These are phyloP conservation scores for Scenedesmus sp. DNA, from an alignment of 163 green algal genomes.

Conservation along the genomic window DNA sequence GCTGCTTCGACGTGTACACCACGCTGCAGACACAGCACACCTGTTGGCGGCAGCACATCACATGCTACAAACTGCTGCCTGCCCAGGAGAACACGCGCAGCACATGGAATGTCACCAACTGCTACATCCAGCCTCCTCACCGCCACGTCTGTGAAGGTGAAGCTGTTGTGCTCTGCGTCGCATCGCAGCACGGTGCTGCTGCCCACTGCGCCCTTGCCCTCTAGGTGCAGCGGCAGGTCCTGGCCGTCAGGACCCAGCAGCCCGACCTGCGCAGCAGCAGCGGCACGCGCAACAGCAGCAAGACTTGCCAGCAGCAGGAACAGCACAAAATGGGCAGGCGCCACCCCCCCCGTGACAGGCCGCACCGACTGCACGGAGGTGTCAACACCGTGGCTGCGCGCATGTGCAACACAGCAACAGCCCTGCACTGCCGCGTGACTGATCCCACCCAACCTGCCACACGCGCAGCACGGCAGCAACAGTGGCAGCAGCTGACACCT, in stretches of 20 bases:
- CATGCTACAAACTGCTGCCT: no score
- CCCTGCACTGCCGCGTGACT: no score
- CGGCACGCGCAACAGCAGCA: background rate
- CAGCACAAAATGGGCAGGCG: background rate
- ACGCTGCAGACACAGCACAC: no score
- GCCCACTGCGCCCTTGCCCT: slow-evolving; percentile 48
- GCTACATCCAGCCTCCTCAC: background rate
- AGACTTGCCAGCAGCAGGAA: background rate
- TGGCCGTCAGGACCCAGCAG: slow-evolving; percentile 67
- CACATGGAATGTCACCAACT: background rate
- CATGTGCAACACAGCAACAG: no score
- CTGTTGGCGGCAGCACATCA: background rate
- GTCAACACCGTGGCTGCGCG: no score
- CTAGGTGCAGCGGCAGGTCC: slow-evolving; percentile 75
- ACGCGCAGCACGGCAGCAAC: no score
- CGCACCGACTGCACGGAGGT: no score
- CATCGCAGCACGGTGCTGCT: slow-evolving; percentile 81
- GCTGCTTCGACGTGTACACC: no score
- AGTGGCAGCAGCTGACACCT: no score
- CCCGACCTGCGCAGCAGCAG: slow-evolving; percentile 46
- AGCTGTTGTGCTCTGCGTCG: slow-evolving; percentile 56
- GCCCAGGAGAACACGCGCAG: background rate
- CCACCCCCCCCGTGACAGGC: no score
- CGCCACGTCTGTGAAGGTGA: slow-evolving; percentile 49
- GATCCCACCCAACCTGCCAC: no score